Conservation (phyloP, 352 stramenopile genomes). For the Phytophthora tentaculata region DNA sequence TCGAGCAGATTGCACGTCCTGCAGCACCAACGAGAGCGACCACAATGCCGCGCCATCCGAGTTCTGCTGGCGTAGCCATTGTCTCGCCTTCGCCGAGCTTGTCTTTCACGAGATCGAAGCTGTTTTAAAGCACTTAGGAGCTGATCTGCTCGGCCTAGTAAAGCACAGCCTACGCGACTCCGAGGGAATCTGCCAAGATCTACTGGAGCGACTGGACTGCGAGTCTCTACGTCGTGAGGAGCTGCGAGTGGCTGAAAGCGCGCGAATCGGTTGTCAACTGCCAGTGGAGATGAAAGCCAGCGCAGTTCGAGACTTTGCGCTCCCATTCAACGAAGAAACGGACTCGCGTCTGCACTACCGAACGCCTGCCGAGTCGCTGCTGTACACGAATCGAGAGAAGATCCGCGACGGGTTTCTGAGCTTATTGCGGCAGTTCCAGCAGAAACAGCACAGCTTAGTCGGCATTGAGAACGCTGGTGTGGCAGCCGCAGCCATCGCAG, state of each 20-base stretch:
- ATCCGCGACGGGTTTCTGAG: conserved; percentile 65
- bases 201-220: conserved; percentile 40
- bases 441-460: conserved; percentile 57
- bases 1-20: conserved; percentile 30
- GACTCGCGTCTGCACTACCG: conserved; percentile 77
- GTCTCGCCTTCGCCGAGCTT: conserved; percentile 44
- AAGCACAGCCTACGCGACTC: conserved; percentile 34
- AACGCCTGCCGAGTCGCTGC: conserved; percentile 46
- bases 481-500: conserved; percentile 30
- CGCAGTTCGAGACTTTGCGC: conserved; percentile 53
- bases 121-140: conserved; percentile 38
- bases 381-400: conserved; percentile 78
- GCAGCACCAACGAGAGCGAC: background rate
- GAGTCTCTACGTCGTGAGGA: conserved; percentile 47
- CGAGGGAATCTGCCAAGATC: conserved; percentile 32
- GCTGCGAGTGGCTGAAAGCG: conserved; percentile 57
- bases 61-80: conserved; percentile 53
- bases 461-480: conserved; percentile 47
- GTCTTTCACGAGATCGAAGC: conserved; percentile 47
- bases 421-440: conserved; percentile 65
- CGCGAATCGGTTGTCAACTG: conserved; percentile 53
- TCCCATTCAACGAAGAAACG: conserved; percentile 72
- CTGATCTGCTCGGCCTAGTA: conserved; percentile 38
- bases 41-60: conserved; percentile 39
- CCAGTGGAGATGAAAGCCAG: conserved; percentile 65